Percentiles rank a stretch among this genome's conserved stretches.
Evolutionary conservation across 257 asterid genomes (phyloP).

Genomic region (Cruciata laevipes): DNA sequence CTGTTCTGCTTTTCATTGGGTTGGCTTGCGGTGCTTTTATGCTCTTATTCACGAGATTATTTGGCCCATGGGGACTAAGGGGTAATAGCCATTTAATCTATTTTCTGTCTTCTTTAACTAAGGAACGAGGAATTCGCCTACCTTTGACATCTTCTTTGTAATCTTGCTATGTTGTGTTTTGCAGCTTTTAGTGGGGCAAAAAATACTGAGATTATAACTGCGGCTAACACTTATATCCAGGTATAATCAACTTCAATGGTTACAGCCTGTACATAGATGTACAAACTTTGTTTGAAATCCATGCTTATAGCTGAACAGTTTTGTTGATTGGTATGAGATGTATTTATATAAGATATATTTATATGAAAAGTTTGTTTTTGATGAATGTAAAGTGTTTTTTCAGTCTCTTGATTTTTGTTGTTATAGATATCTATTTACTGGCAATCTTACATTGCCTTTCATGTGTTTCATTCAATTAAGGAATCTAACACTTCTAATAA

Average conservation of each 20-base stretch:
- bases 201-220: constrained; percentile 54
- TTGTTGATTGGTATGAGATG: background rate
- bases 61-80: constrained; percentile 66
- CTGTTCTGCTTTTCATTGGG: constrained; percentile 76
- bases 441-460: background rate
- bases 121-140: too few species aligned
- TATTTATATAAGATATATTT: too few species aligned
- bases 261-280: background rate
- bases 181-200: constrained; percentile 89
- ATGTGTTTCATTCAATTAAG: background rate
- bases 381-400: background rate
- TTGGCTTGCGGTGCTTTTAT: constrained; percentile 66
- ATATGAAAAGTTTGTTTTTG: background rate
- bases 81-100: constrained; percentile 33
- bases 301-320: background rate
- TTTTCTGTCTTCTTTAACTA: constrained; percentile 1
- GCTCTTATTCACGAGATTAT: constrained; percentile 66
- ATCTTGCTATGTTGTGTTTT: constrained; percentile 8
- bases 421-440: background rate
- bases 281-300: background rate
- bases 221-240: constrained; percentile 91
- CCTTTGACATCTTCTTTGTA: background rate
- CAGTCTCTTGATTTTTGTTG: background rate
- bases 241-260: constrained; percentile 23
- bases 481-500: background rate